A percentile compares a stretch with the other conserved stretches of the same genome.
Conservation (phyloP, 1,284 basidiomycete genomes). For the Sporisorium reilianum region DNA sequence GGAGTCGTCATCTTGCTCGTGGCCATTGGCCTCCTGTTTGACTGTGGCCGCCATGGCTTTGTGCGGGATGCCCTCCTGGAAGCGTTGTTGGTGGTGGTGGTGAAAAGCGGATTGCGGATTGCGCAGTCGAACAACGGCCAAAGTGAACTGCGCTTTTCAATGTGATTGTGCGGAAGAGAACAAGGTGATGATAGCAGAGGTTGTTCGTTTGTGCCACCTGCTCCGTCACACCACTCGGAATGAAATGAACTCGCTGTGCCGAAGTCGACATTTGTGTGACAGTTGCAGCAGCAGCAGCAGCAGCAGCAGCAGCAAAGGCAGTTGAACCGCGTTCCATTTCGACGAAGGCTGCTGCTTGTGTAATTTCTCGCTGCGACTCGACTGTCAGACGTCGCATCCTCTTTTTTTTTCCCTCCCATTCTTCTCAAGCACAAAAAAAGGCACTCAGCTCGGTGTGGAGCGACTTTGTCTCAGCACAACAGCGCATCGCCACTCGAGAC, state of each 20-base stretch:
- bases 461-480: neutral
- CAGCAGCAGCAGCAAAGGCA: too few relatives aligned
- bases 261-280: neutral
- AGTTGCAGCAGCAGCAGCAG: too few relatives aligned
- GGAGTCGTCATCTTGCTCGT: conserved; percentile 23
- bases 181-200: neutral
- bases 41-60: conserved; percentile 15
- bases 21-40: conserved; percentile 13
- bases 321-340: neutral
- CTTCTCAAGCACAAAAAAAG: neutral
- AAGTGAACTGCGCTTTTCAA: neutral
- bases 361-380: conserved; percentile 6
- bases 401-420: neutral
- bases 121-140: conserved; percentile 1
- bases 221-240: too few relatives aligned
- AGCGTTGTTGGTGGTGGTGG: conserved; percentile 1
- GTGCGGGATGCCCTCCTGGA: conserved; percentile 1
- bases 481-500: neutral
- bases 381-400: conserved; percentile 6
- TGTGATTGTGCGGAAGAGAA: conserved; percentile 7
- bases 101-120: neutral
- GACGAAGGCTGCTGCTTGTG: conserved; percentile 9
- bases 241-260: neutral
- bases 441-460: conserved; percentile 1
- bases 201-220: neutral